A percentile compares a stretch with the other conserved stretches of the same genome.
Conservation (phyloP, 1,284 basidiomycete genomes). For the Microbotryum lychnidis-dioicae region DNA sequence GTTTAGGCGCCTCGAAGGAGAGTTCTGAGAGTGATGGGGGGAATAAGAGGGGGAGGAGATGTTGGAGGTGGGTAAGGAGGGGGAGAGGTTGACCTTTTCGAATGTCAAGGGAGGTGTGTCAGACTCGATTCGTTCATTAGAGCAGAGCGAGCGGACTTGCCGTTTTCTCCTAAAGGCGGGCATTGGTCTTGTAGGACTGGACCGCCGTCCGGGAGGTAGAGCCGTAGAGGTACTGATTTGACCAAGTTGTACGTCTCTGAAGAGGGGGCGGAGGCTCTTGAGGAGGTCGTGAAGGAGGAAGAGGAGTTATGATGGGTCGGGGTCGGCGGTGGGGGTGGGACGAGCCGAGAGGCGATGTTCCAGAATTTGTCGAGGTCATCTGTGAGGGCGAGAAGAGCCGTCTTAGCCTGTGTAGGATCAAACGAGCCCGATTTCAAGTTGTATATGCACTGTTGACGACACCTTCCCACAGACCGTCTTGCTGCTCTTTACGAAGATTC, state of each 20-base stretch:
- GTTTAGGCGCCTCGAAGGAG: slow-evolving; percentile 41
- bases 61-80: slow-evolving; percentile 40
- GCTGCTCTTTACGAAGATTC: slow-evolving; percentile 72
- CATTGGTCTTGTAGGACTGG: slow-evolving; percentile 83
- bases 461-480: slow-evolving; percentile 91
- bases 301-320: neutral
- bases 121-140: neutral
- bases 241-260: no score
- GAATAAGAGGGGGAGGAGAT: slow-evolving; percentile 46
- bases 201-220: slow-evolving; percentile 78
- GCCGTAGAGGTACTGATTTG: slow-evolving; percentile 63
- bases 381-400: slow-evolving; percentile 35
- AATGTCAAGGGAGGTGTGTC: neutral
- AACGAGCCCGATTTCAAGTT: no score
- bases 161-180: slow-evolving; percentile 63
- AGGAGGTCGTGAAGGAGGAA: slow-evolving; percentile 47
- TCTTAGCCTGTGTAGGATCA: no score
- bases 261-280: no score
- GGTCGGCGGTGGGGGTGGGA: slow-evolving; percentile 42
- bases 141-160: slow-evolving; percentile 1
- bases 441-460: slow-evolving; percentile 45
- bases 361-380: slow-evolving; percentile 94
- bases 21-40: slow-evolving; percentile 33
- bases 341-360: slow-evolving; percentile 77
- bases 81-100: slow-evolving; percentile 37